These are phyloP conservation scores for Globisporangium lucens DNA, from an alignment of 352 stramenopile genomes.

Conservation along the genomic window DNA sequence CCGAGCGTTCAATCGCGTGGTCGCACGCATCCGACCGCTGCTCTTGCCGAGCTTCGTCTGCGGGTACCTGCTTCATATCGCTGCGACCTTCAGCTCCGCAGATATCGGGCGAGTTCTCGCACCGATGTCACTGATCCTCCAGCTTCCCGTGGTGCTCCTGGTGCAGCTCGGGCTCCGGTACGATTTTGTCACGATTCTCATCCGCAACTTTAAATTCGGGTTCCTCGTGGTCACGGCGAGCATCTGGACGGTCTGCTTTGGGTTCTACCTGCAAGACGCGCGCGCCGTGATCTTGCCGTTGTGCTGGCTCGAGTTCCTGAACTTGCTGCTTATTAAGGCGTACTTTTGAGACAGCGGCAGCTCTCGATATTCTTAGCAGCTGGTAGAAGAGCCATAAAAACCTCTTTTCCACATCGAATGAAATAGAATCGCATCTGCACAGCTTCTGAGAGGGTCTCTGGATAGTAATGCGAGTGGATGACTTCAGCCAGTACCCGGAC, in stretches of 20 bases:
- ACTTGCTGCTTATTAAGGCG: conserved; percentile 14
- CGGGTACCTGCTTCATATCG: conserved; percentile 5
- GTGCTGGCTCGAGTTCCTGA: conserved; percentile 15
- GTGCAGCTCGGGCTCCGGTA: conserved; percentile 9
- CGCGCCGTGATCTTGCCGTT: conserved; percentile 6
- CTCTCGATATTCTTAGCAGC: no score
- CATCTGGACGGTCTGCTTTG: conserved; percentile 10
- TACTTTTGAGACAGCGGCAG: conserved; percentile 6
- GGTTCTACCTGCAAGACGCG: conserved; percentile 2
- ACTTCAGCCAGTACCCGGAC: no score
- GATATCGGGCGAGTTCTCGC: conserved; percentile 6
- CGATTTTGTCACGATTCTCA: conserved; percentile 14
- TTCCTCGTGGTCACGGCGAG: conserved; percentile 7
- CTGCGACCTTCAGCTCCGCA: conserved; percentile 2
- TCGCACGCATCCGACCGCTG: not conserved
- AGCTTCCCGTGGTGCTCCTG: conserved; percentile 6
- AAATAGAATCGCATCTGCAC: no score
- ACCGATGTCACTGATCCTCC: conserved; percentile 6
- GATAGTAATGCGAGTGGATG: not conserved
- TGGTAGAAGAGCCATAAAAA: no score
- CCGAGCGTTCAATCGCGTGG: conserved; percentile 2
- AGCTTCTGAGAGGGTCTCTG: not conserved
- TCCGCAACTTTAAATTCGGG: conserved; percentile 14
- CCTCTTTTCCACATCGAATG: no score
- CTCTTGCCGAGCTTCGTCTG: conserved; percentile 1